Base-by-base conservation (phyloP, 805 yeast genomes). In the Priceomyces carsonii region DNA sequence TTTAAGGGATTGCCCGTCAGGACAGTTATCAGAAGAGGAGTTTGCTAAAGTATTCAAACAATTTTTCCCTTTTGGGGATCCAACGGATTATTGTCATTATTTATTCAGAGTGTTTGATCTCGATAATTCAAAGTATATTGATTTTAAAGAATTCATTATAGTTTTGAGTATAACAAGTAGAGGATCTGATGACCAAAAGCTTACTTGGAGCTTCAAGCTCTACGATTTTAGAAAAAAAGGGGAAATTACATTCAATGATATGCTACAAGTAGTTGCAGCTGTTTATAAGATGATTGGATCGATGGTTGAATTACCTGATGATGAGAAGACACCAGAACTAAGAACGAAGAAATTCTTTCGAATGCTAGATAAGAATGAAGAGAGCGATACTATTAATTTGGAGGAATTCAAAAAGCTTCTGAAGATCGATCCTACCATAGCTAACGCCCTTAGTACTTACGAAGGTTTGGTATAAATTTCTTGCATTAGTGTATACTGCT, bases 21-120 rank as follows among this genome's bases (percentile, higher is more conserved):
- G 98, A 1, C 90, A 83, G 56, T 69, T 93, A 18, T 79, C 89
- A 3, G 84, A 82, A 51, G 86, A 83, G 31, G 98, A 93, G 54
- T 88, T 93, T 59, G 80, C 84, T 47, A 87, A 86, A 59, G 90
- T 93, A 13, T 95, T 90, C 66, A 87, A 87, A 57, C 98, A 93
- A 55, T 93, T 91, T 60, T 93, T 93, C 71, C 99, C 99, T 13
- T 93, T 93, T 68, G 99, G 99, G 0, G 96, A 91, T 52, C 96
- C 99, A 1, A 77, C 85, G 3, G 91, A 88, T 39, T 93, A 88
- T 63, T 87, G 96, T 38, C 85, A 80, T 39, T 85, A 82, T 48
- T 82, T 95, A 10, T 93, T 93, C 63, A 79, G 82, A 35, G 95
- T 88, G 3, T 90, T 93, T 60, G 98, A 93, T 58, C 74, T 77